phyloP scores from a whole-genome alignment of 1,284 basidiomycete genomes.

The Ceratobasidium sp. region DNA sequence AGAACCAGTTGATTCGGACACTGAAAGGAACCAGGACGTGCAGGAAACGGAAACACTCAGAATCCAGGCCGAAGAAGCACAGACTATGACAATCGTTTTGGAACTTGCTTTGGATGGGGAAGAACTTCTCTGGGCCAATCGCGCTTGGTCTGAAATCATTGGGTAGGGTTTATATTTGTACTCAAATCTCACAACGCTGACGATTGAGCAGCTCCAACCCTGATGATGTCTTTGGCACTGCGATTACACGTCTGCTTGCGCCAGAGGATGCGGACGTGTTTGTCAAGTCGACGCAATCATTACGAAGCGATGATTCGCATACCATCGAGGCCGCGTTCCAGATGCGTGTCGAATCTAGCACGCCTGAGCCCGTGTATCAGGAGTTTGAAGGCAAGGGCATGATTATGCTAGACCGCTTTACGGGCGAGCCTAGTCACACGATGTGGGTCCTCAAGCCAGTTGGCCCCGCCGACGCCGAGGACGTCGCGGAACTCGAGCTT shows the following conservation, averaged over 20 bases:
- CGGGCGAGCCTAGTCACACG: constrained; percentile 89
- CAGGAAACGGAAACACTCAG: constrained; percentile 85
- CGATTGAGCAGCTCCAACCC: constrained; percentile 75
- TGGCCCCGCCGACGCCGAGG: constrained; percentile 70
- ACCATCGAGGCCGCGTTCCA: constrained; percentile 94
- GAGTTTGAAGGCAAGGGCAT: constrained; percentile 98
- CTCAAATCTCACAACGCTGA: constrained; percentile 21
- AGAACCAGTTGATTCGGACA: constrained; percentile 45
- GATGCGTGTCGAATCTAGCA: constrained; percentile 70
- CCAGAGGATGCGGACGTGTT: constrained; percentile 89
- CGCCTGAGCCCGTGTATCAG: constrained; percentile 69
- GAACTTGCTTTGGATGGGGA: constrained; percentile 95
- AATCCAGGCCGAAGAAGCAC: constrained; percentile 89
- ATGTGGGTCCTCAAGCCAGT: constrained; percentile 99
- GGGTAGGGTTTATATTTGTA: constrained; percentile 71
- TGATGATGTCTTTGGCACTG: constrained; percentile 79
- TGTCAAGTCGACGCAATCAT: constrained; percentile 83
- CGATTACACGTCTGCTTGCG: constrained; percentile 85
- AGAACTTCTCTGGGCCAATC: constrained; percentile 92
- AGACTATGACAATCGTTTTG: constrained; percentile 94
- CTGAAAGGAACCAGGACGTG: constrained; percentile 55
- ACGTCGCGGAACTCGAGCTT: constrained; percentile 65
- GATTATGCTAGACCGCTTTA: constrained; percentile 94
- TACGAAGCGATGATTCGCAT: constrained; percentile 92
- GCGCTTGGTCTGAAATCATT: constrained; percentile 91